Base-by-base conservation (phyloP, 495 filamentous ascomycete species). In the Talaromyces thailandensis region DNA sequence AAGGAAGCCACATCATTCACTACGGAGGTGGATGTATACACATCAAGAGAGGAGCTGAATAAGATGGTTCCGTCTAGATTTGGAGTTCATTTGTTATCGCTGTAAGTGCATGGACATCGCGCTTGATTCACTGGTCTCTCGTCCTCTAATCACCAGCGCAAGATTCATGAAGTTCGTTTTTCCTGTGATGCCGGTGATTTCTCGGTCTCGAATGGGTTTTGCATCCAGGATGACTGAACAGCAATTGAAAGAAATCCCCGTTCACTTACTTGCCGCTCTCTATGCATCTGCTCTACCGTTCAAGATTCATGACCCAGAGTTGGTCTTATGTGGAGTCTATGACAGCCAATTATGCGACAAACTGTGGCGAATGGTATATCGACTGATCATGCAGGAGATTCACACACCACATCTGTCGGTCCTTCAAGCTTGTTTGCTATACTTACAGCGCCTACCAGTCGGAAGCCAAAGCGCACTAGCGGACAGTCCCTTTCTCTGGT, bases 261-360 rank as follows among this genome's bases (percentile, higher is more conserved):
- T 71, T 11, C 67, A 70, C 60, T 67, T 77, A 14, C 62, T 77
- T 0, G 71, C 75, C 0, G 73, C 75, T 7, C 64, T 77, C 2
- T 77, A 75, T 61, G 75, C 72, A 21, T 68, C 75, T 4, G 70
- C 73, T 1, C 62, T 73, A 21, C 69, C 70, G 7, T 77, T 77
- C 35, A 59, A 59, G 16, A 59, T 12, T 40, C 57, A 59, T 24
- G 37, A 59, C 12, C 37, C 31, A 7, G 57, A 40, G 7, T 28
- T 59, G n/a, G 35, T 59, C 14, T 2, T 59, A 6, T 59, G 32
- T 6, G 67, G 65, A 25, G 70, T 68, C 0, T 78, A 75, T 52
- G 67, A 71, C 31, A 45, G 61, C 21, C 67, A 70, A 1, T 69
- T 73, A 1, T 60, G 70, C 2, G 53, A 70, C 25, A 65, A 63